Percentiles rank a stretch among this genome's conserved stretches.
phyloP scores from a whole-genome alignment of 1,284 basidiomycete species.

The Termitomyces sp. region DNA sequence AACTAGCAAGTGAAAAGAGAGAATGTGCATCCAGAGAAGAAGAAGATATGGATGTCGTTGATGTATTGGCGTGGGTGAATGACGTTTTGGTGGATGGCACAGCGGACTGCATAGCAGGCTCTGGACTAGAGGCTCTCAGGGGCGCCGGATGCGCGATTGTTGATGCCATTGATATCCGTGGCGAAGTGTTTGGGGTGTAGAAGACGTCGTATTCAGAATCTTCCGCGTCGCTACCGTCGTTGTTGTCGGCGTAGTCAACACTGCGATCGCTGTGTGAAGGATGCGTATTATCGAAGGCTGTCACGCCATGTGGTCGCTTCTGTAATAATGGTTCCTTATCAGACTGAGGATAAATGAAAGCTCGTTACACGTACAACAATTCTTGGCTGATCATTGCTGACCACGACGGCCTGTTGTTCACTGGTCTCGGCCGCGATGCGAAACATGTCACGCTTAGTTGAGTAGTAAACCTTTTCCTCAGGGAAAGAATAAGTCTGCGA shows the following conservation, averaged over 20 bases:
- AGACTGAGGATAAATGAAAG: constrained; percentile 5
- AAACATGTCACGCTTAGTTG: constrained; percentile 39
- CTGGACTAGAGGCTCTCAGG: constrained; percentile 20
- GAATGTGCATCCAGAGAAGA: constrained; percentile 34
- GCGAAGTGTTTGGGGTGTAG: constrained; percentile 47
- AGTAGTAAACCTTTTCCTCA: constrained; percentile 42
- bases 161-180: constrained; percentile 40
- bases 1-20: constrained; percentile 30
- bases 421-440: constrained; percentile 26
- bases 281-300: constrained; percentile 6
- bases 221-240: constrained; percentile 22
- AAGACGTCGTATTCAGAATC: constrained; percentile 41
- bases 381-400: constrained; percentile 4
- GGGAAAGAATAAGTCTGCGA: constrained; percentile 52
- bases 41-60: constrained; percentile 34
- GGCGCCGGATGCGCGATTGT: constrained; percentile 16
- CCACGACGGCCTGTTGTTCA: constrained; percentile 9
- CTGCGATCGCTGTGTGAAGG: constrained; percentile 19
- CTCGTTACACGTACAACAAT: constrained; percentile 8
- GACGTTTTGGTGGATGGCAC: constrained; percentile 17
- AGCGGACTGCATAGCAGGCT: constrained; percentile 10
- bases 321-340: constrained; percentile 6
- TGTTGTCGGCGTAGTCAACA: constrained; percentile 19
- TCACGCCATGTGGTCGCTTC: constrained; percentile 15
- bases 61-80: constrained; percentile 25